Conservation (phyloP, 176 grass and related monocot genomes). For the Avena sativa region DNA sequence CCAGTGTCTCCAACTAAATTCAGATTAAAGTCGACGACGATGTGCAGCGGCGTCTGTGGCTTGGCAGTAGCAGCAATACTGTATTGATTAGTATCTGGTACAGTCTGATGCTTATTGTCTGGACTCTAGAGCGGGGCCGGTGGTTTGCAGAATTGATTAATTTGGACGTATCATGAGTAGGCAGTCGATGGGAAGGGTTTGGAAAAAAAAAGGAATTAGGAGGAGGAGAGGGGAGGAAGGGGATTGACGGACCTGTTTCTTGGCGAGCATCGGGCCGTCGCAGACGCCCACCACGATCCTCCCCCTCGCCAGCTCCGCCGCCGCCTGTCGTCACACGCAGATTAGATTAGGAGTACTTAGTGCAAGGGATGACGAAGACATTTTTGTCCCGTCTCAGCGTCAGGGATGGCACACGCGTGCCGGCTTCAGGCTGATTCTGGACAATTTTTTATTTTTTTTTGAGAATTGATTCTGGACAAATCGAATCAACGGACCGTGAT, state of each 20-base stretch:
- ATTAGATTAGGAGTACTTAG: neutral
- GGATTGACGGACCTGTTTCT: constrained; percentile 66
- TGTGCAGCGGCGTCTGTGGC: neutral
- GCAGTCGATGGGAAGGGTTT: neutral
- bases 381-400: neutral
- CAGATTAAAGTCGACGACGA: neutral
- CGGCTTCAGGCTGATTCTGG: no score
- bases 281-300: constrained; percentile 84
- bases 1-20: neutral
- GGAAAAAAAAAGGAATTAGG: no score
- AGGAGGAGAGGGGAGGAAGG: neutral
- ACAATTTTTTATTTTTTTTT: no score
- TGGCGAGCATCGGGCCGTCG: constrained; percentile 92
- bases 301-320: constrained; percentile 71
- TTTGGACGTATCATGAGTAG: neutral
- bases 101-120: neutral
- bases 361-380: neutral
- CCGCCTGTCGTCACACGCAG: constrained; percentile 54
- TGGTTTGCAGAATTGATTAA: neutral
- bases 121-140: neutral
- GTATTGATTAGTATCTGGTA: neutral
- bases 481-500: no score
- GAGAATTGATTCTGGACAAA: no score
- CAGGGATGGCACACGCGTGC: neutral
- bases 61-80: neutral